Conservation (phyloP, 345 rosid genomes). For the Kandelia obovata region DNA sequence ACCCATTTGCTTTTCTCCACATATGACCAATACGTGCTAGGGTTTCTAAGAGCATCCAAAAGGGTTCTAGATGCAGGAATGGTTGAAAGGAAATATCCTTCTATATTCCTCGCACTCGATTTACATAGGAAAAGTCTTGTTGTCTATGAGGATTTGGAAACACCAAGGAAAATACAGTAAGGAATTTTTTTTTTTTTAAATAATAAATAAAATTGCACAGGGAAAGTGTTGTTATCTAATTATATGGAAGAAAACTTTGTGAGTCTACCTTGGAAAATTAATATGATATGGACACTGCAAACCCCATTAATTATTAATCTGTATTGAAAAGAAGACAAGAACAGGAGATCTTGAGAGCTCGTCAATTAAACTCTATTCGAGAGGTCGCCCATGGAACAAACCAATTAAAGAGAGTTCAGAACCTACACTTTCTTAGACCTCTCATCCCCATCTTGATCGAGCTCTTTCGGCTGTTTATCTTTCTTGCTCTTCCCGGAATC, state of each 20-base stretch:
- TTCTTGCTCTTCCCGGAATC: conserved; percentile 24
- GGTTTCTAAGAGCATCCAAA: too few relatives aligned
- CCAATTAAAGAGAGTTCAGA: conserved; percentile 2
- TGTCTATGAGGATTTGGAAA: too few relatives aligned
- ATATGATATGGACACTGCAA: not conserved
- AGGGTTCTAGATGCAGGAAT: too few relatives aligned
- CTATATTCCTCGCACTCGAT: too few relatives aligned
- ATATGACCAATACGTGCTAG: too few relatives aligned
- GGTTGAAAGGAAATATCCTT: too few relatives aligned
- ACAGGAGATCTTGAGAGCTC: not conserved
- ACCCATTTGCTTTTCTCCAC: too few relatives aligned
- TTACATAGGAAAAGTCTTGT: too few relatives aligned
- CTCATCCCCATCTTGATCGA: conserved; percentile 17
- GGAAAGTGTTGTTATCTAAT: too few relatives aligned
- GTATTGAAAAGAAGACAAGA: not conserved
- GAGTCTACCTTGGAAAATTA: not conserved
- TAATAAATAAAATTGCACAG: too few relatives aligned
- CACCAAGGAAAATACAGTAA: too few relatives aligned
- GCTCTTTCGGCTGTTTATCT: conserved; percentile 28
- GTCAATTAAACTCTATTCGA: not conserved
- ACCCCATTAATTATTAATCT: not conserved
- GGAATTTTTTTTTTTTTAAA: too few relatives aligned
- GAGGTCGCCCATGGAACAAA: not conserved
- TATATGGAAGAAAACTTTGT: not conserved
- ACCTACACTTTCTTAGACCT: conserved; percentile 44